phyloP scores from a whole-genome alignment of 2,329 filamentous ascomycete species.

The Fusarium papillatum region DNA sequence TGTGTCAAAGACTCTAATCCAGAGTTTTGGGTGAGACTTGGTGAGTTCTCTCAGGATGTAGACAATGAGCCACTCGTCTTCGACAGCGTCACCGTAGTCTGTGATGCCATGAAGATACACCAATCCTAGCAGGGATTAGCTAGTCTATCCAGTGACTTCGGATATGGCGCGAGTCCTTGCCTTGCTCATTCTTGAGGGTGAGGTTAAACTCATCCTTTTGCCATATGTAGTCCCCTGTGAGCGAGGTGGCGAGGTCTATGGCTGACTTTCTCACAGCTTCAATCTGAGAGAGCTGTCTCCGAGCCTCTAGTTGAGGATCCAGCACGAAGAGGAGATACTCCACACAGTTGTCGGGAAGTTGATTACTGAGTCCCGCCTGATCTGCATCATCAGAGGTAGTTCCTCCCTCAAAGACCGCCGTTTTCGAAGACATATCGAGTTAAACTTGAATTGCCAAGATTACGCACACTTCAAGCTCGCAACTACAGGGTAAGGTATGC shows the following conservation, averaged over 20 bases:
- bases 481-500: slow-evolving; percentile 31
- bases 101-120: slow-evolving; percentile 81
- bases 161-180: slow-evolving; percentile 52
- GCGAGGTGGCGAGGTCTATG: slow-evolving; percentile 69
- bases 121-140: slow-evolving; percentile 53
- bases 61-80: slow-evolving; percentile 98
- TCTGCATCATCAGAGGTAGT: not conserved
- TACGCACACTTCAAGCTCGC: not conserved
- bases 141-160: slow-evolving; percentile 7
- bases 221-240: slow-evolving; percentile 94
- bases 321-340: slow-evolving; percentile 87
- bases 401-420: slow-evolving; percentile 8
- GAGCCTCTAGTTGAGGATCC: slow-evolving; percentile 65
- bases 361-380: slow-evolving; percentile 19
- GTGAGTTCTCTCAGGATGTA: slow-evolving; percentile 89
- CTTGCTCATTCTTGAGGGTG: slow-evolving; percentile 70
- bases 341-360: slow-evolving; percentile 84
- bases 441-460: not conserved
- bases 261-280: slow-evolving; percentile 80
- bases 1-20: slow-evolving; percentile 86
- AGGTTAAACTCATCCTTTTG: slow-evolving; percentile 88
- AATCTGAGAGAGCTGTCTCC: slow-evolving; percentile 74
- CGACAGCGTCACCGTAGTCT: slow-evolving; percentile 93
- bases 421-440: slow-evolving; percentile 23
- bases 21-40: slow-evolving; percentile 78